phyloP scores from a whole-genome alignment of 371 early-diverging fungal species.

The Syncephalastrum monosporum region DNA sequence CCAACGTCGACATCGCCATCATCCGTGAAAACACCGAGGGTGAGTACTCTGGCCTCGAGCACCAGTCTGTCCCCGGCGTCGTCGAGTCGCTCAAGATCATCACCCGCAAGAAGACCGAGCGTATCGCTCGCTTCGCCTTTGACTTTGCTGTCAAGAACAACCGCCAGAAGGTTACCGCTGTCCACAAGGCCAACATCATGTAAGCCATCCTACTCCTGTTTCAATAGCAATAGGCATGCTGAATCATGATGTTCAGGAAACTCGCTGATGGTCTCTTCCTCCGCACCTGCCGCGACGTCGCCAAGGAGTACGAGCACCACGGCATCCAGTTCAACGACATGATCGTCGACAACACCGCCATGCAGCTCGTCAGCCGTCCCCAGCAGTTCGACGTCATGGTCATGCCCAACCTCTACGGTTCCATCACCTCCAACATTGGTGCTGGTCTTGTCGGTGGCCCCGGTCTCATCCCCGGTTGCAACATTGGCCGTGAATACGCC shows the following conservation, averaged over 20 bases:
- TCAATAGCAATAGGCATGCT: background rate
- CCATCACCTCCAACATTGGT: conserved; percentile 94
- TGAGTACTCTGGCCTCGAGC: conserved; percentile 97
- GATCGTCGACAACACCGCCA: conserved; percentile 98
- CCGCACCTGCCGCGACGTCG: conserved; percentile 88
- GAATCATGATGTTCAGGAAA: conserved; percentile 61
- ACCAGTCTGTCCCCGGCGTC: conserved; percentile 95
- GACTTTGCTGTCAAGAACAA: conserved; percentile 95
- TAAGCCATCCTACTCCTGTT: conserved; percentile 25
- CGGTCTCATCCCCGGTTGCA: conserved; percentile 93
- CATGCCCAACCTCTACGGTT: conserved; percentile 97
- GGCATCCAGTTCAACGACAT: conserved; percentile 93
- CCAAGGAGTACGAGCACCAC: conserved; percentile 84
- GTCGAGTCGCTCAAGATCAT: conserved; percentile 97
- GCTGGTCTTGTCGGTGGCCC: conserved; percentile 96
- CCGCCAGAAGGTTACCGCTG: conserved; percentile 96
- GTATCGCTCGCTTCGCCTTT: conserved; percentile 97
- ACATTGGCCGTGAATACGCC: conserved; percentile 93
- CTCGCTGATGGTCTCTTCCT: conserved; percentile 97
- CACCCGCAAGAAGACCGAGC: conserved; percentile 92
- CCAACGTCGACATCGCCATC: conserved; percentile 92
- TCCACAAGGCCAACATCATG: conserved; percentile 99
- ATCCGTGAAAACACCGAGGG: conserved; percentile 99
- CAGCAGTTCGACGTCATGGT: conserved; percentile 98
- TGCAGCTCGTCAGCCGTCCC: conserved; percentile 97